phyloP scores from a whole-genome alignment of 345 rosid species.

The Eucalyptus dawsonii region DNA sequence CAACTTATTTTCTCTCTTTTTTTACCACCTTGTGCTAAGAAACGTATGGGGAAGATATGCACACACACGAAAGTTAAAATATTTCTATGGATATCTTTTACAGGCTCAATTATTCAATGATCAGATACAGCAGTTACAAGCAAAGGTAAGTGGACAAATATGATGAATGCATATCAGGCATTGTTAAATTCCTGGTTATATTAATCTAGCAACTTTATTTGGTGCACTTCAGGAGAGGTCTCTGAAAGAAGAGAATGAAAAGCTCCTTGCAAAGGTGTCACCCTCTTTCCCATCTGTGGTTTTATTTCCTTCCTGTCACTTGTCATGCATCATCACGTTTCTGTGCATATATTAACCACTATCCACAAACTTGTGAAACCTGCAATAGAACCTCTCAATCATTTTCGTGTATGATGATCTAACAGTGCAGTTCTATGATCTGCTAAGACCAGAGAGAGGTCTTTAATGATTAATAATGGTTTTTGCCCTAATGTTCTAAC shows the following conservation, averaged over 20 bases:
- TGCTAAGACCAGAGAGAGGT: not conserved
- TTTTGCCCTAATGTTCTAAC: not conserved
- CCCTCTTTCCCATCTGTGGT: not conserved
- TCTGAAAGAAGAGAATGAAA: slow-evolving; percentile 30
- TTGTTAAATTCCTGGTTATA: not conserved
- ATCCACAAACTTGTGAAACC: not conserved
- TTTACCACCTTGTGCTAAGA: not conserved
- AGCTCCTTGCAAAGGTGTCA: slow-evolving; percentile 18
- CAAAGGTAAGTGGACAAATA: slow-evolving; percentile 8
- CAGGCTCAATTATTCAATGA: slow-evolving; percentile 29
- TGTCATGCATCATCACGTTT: not conserved
- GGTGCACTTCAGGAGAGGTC: slow-evolving; percentile 24
- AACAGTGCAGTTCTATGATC: not conserved
- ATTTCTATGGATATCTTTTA: not conserved
- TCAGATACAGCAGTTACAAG: slow-evolving; percentile 27
- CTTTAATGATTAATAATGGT: not conserved
- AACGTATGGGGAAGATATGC: not conserved
- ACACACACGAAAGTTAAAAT: not conserved
- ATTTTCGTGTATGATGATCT: not conserved
- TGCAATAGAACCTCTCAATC: not conserved
- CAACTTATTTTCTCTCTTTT: not conserved
- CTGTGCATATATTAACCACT: not conserved
- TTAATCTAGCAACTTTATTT: not conserved
- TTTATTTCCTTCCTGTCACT: not conserved
- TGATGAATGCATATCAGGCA: not conserved